Evolutionary conservation across 2,329 filamentous ascomycete genomes (phyloP), one percentile per base, ranked within the genome.

Genomic region (Aspergillus aculeatinus): DNA sequence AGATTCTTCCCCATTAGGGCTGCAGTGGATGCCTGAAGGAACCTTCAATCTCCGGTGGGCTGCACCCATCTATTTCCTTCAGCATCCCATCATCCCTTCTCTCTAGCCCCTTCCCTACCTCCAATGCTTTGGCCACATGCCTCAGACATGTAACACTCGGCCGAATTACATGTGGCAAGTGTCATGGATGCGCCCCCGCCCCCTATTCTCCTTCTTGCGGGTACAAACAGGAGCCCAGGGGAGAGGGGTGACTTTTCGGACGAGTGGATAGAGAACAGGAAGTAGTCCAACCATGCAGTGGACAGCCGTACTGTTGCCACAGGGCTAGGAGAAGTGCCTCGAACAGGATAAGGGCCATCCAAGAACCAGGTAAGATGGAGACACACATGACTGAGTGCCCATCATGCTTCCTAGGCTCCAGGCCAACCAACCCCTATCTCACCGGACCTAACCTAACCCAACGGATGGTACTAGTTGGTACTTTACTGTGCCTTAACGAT

Each of bases 1-100:
- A 49, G 47, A 16, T 44, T 44, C 11, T 56, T 42, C 49, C 48
- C 54, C 54, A 14, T 47, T 33, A 48, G 50, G 50, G 42, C 49
- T 48, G 27, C 42, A 55, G 60, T 58, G 62, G 60, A 53, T 62
- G 48, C 33, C 51, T 31, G 39, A 39, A 54, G 27, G 53, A 44
- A 42, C 61, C 55, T 61, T 50, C 55, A 58, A 61, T 60, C 56
- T 63, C 58, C 58, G 51, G 61, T 50, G 31, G 42, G 49, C 47
- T 55, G 48, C 55, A 52, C 50, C 47, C 54, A 54, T 53, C 49
- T 42, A 29, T 14, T 19, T 33, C 42, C 42, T 50, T 19, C n/a
- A 44, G 39, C 39, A 44, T 16, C 16, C 4, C 39, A 44, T 19
- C 16, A 7, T 44, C 35, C 51, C 51, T 35, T 23, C 44, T 55